These are phyloP conservation scores for Ceratocystis smalleyi DNA, from an alignment of 2,329 filamentous ascomycete species.

Conservation along the genomic window DNA sequence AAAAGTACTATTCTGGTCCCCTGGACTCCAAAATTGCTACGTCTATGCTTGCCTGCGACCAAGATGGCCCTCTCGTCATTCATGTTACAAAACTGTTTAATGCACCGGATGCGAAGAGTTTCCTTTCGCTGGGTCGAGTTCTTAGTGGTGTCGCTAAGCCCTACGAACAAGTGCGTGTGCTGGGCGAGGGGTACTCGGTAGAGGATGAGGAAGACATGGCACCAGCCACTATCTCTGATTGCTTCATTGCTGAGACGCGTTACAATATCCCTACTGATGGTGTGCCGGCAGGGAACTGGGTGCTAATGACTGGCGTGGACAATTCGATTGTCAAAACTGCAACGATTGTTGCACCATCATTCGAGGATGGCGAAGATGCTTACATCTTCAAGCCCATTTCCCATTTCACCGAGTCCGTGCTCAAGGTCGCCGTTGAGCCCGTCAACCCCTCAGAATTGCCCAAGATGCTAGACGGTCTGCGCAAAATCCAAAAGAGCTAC, in stretches of 20 bases:
- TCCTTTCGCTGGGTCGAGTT: constrained; percentile 79
- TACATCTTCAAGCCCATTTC: constrained; percentile 88
- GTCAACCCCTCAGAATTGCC: constrained; percentile 96
- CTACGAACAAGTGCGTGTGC: constrained; percentile 69
- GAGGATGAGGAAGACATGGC: constrained; percentile 98
- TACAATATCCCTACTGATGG: constrained; percentile 89
- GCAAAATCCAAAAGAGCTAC: constrained; percentile 96
- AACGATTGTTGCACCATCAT: constrained; percentile 64
- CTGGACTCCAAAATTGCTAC: constrained; percentile 64
- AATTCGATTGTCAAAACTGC: constrained; percentile 98
- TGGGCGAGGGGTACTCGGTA: constrained; percentile 88
- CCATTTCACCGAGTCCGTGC: constrained; percentile 93
- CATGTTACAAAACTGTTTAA: constrained; percentile 90
- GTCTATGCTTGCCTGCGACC: constrained; percentile 68
- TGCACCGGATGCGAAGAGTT: constrained; percentile 74
- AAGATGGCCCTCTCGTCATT: constrained; percentile 80
- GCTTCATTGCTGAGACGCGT: constrained; percentile 79
- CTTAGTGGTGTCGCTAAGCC: constrained; percentile 80
- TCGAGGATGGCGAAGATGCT: constrained; percentile 77
- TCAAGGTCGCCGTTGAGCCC: constrained; percentile 94
- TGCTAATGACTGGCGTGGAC: constrained; percentile 81
- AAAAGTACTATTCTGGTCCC: constrained; percentile 85
- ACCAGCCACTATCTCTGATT: constrained; percentile 64
- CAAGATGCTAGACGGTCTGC: constrained; percentile 94
- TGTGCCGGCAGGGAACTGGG: constrained; percentile 85